A percentile compares a stretch with the other conserved stretches of the same genome.
Evolutionary conservation across 2,329 filamentous ascomycete species (phyloP).

Genomic region (Neofusicoccum umdonicola): DNA sequence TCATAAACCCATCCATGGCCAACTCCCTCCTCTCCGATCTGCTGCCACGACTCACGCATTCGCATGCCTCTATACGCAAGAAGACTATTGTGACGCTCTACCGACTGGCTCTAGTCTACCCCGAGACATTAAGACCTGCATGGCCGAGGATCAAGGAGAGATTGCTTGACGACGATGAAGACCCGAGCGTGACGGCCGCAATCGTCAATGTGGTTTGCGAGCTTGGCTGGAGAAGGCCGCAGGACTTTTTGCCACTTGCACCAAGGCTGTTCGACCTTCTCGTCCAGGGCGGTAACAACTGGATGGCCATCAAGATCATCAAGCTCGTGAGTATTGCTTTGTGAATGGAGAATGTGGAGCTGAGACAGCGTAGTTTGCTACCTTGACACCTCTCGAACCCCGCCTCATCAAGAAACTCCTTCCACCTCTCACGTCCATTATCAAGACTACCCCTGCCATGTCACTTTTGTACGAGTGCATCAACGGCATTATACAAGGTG

Average conservation of each 20-base stretch:
- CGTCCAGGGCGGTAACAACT: slow-evolving; percentile 92
- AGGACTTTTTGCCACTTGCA: slow-evolving; percentile 89
- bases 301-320: slow-evolving; percentile 99
- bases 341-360: slow-evolving; percentile 1
- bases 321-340: slow-evolving; percentile 68
- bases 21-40: slow-evolving; percentile 86
- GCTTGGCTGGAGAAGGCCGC: slow-evolving; percentile 86
- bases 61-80: slow-evolving; percentile 81
- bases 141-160: slow-evolving; percentile 98
- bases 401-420: slow-evolving; percentile 87
- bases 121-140: slow-evolving; percentile 83
- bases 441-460: slow-evolving; percentile 94
- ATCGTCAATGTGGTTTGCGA: slow-evolving; percentile 98
- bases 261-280: slow-evolving; percentile 89
- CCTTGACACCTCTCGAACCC: slow-evolving; percentile 87
- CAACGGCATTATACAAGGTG: slow-evolving; percentile 95
- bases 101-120: slow-evolving; percentile 90
- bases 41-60: slow-evolving; percentile 81
- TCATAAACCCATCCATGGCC: slow-evolving; percentile 88
- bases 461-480: slow-evolving; percentile 98
- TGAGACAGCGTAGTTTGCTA: slow-evolving; percentile 69
- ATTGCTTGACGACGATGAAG: slow-evolving; percentile 83
- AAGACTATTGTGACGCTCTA: slow-evolving; percentile 96
- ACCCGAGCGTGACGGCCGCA: slow-evolving; percentile 88
- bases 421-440: slow-evolving; percentile 86